Percentiles rank a stretch among this genome's conserved stretches.
Evolutionary conservation across 2,329 filamentous ascomycete genomes (phyloP).

Genomic region (Plenodomus lindquistii): DNA sequence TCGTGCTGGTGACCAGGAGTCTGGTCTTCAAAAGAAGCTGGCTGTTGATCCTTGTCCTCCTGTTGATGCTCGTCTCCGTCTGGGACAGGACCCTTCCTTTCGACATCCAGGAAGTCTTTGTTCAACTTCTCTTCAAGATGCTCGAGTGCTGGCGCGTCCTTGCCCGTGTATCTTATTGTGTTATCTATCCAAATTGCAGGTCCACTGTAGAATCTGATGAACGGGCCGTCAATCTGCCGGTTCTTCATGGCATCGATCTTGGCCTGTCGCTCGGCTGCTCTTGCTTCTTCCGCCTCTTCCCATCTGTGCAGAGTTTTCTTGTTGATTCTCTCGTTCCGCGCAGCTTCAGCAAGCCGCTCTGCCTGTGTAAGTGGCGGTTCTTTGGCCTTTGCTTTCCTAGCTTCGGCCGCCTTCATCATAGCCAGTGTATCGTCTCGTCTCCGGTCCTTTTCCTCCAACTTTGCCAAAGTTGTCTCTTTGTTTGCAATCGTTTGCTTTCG

Average conservation of each 20-base stretch:
- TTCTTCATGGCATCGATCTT: constrained; percentile 88
- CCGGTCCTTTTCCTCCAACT: constrained; percentile 73
- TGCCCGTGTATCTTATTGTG: constrained; percentile 70
- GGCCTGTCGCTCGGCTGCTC: constrained; percentile 79
- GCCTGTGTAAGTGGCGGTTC: constrained; percentile 85
- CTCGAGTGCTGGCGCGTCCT: constrained; percentile 42
- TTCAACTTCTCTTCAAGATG: constrained; percentile 43
- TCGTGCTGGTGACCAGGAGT: not conserved
- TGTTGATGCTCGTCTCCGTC: constrained; percentile 1
- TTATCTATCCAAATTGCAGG: constrained; percentile 79
- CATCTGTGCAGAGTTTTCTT: constrained; percentile 88
- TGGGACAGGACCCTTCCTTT: not conserved
- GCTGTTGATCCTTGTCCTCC: constrained; percentile 3
- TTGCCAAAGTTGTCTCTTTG: constrained; percentile 62
- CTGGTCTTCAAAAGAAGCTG: constrained; percentile 4
- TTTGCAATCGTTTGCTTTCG: constrained; percentile 66
- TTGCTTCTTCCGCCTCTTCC: constrained; percentile 89
- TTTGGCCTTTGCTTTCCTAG: constrained; percentile 70
- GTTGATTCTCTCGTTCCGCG: constrained; percentile 81
- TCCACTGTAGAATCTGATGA: constrained; percentile 94
- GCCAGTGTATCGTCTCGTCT: constrained; percentile 71
- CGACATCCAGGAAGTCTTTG: constrained; percentile 24
- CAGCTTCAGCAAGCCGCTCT: constrained; percentile 81
- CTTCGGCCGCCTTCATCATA: constrained; percentile 64
- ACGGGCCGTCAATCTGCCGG: constrained; percentile 82